phyloP scores from a whole-genome alignment of 192 early-diverging fungal genomes.

The Obelidium mucronatum region DNA sequence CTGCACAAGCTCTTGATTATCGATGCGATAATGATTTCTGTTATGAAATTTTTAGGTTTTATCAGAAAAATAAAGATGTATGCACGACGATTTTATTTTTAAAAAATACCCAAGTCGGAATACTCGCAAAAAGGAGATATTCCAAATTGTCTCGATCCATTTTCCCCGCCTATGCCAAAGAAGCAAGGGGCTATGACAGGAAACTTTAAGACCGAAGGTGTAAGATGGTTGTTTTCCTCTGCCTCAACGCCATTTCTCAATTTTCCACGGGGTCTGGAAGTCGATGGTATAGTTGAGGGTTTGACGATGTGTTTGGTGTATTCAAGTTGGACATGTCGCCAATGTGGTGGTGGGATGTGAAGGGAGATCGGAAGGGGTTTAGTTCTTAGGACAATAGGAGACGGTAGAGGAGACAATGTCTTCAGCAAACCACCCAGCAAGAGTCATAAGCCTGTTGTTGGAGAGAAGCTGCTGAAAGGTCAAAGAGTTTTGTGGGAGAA shows the following conservation, averaged over 20 bases:
- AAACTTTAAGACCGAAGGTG: slow-evolving; percentile 22
- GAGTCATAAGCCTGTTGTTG: neutral
- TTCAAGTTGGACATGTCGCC: no score
- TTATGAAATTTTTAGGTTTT: no score
- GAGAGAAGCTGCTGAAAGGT: no score
- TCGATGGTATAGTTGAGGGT: slow-evolving; percentile 23
- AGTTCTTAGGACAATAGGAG: neutral
- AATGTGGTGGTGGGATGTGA: neutral
- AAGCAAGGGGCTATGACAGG: neutral
- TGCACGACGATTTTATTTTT: no score
- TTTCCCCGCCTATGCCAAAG: neutral
- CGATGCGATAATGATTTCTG: no score
- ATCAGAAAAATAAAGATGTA: no score
- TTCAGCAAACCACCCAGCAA: no score
- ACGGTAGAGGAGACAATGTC: no score
- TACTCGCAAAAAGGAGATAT: no score
- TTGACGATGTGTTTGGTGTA: neutral
- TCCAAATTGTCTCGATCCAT: slow-evolving; percentile 4
- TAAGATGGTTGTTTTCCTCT: neutral
- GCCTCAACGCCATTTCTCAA: slow-evolving; percentile 27
- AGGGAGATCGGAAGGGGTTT: no score
- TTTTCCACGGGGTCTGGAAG: slow-evolving; percentile 22
- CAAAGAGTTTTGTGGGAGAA: neutral
- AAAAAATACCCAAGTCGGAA: no score
- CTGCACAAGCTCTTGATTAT: no score